Conservation (phyloP, 306 rosid genomes). For the Acacia acuminata region DNA sequence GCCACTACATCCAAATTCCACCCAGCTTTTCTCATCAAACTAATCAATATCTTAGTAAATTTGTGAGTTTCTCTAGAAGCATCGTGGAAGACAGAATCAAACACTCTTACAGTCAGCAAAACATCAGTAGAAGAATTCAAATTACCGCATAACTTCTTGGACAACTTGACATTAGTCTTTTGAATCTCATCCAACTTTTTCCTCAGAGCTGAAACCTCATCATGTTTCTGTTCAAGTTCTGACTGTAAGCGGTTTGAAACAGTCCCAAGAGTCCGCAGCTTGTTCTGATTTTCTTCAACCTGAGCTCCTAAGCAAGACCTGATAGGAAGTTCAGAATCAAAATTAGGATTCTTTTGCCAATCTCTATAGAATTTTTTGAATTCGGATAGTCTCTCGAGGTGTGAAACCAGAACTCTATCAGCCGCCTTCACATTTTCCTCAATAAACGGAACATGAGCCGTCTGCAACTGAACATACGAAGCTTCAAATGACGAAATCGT, state of each 20-base stretch:
- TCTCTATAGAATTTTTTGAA: slow-evolving; percentile 58
- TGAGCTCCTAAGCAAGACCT: slow-evolving; percentile 84
- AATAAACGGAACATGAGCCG: slow-evolving; percentile 83
- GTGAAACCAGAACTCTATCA: slow-evolving; percentile 81
- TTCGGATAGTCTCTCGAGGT: slow-evolving; percentile 81
- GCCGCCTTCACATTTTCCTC: slow-evolving; percentile 68
- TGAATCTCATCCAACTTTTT: slow-evolving; percentile 66
- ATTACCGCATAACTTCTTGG: slow-evolving; percentile 62
- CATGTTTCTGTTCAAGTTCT: slow-evolving; percentile 84
- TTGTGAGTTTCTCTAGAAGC: slow-evolving; percentile 70
- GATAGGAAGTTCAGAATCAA: slow-evolving; percentile 41
- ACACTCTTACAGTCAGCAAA: slow-evolving; percentile 68
- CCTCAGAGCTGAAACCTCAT: slow-evolving; percentile 59
- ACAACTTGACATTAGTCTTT: slow-evolving; percentile 52
- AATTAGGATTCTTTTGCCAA: slow-evolving; percentile 34
- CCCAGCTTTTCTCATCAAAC: slow-evolving; percentile 85
- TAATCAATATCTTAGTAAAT: slow-evolving; percentile 73
- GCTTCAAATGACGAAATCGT: slow-evolving; percentile 89
- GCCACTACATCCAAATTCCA: slow-evolving; percentile 94
- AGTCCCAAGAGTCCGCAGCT: slow-evolving; percentile 81
- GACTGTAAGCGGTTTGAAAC: slow-evolving; percentile 75
- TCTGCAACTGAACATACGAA: slow-evolving; percentile 82
- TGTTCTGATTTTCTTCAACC: slow-evolving; percentile 95
- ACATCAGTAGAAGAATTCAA: slow-evolving; percentile 65
- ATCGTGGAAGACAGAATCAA: slow-evolving; percentile 76